phyloP scores from a whole-genome alignment of 495 filamentous ascomycete genomes.

The Trypethelium eluteriae region DNA sequence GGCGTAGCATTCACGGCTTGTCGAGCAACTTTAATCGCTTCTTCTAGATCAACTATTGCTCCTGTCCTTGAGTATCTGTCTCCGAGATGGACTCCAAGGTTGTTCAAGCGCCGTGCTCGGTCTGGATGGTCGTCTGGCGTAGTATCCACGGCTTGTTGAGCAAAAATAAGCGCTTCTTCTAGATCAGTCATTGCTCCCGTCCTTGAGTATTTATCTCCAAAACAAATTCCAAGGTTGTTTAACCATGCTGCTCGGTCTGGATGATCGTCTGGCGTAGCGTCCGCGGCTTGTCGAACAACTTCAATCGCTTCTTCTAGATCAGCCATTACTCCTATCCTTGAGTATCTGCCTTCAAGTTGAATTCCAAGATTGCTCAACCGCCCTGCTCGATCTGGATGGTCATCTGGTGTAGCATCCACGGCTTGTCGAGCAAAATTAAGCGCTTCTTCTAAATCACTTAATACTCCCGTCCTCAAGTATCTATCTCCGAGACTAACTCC shows the following conservation, averaged over 20 bases:
- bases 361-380: neutral
- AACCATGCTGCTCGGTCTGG: neutral
- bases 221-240: neutral
- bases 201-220: too few relatives aligned
- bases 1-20: neutral
- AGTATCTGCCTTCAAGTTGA: neutral
- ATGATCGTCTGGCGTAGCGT: neutral
- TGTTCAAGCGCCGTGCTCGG: too few relatives aligned
- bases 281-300: neutral
- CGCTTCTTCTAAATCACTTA: too few relatives aligned
- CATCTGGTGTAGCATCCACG: neutral
- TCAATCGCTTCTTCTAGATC: neutral
- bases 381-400: conserved; percentile 11
- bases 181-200: too few relatives aligned
- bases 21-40: neutral
- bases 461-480: too few relatives aligned
- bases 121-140: too few relatives aligned
- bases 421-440: too few relatives aligned
- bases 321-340: neutral
- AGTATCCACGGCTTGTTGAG: too few relatives aligned
- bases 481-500: too few relatives aligned
- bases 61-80: neutral
- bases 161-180: too few relatives aligned
- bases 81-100: too few relatives aligned
- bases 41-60: conserved; percentile 10